Evolutionary conservation across 306 rosid species (phyloP), one percentile per base, ranked within the genome.

Genomic region (Casuarina cunninghamiana): DNA sequence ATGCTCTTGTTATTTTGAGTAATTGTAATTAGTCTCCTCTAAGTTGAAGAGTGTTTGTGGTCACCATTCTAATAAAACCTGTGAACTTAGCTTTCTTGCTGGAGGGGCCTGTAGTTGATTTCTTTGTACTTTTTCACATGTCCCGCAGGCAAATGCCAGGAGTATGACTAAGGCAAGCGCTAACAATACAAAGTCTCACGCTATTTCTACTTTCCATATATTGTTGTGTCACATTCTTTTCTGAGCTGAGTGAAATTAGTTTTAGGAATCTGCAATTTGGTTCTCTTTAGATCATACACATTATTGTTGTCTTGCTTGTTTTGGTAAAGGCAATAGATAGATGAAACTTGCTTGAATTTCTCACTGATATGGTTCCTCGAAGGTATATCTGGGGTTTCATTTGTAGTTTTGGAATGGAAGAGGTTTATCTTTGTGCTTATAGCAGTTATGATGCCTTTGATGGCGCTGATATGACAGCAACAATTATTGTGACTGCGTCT

Each of bases 11-110:
- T 66, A 66, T 42, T 43, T 66, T 66, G 71, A 66, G 42, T 9
- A 41, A 66, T 42, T 13, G 26, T 41, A 44, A 42, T 42, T 66
- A 66, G 12, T 66, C 21, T 42, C 8, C 17, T n/a, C 50, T 66
- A 42, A 66, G 49, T 66, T 15, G 32, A 66, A 66, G 70, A 45
- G 48, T 66, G 32, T 19, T 66, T 66, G 42, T 66, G 71, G 37
- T 8, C 1, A 41, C 26, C 26, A 1, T 66, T 17, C 19, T 10
- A 42, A 44, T 66, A 4, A 66, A 66, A 66, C 26, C 10, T 42
- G 3, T 41, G 42, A 66, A 16, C 6, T 66, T n/a, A 46, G 32
- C 71, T 66, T 66, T 66, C 71, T 17, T 43, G 26, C 50, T 66
- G 9, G 49, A 50, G 41, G 26, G 50, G 8, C 35, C 10, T 42